These are phyloP conservation scores for Phialophora verrucosa DNA, from an alignment of 2,329 filamentous ascomycete species.

Conservation along the genomic window DNA sequence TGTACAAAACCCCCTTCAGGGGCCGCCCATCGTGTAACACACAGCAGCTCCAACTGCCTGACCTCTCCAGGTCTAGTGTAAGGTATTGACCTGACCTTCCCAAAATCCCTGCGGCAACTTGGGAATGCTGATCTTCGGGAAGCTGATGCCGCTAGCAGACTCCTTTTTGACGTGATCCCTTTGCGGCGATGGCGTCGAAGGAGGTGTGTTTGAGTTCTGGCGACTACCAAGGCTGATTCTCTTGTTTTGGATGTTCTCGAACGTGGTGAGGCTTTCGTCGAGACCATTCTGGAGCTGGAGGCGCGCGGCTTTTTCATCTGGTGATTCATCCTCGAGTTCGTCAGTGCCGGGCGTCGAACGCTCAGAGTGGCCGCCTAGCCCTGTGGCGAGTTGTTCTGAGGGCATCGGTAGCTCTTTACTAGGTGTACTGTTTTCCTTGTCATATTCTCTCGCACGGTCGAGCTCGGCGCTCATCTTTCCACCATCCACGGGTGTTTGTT, in stretches of 20 bases:
- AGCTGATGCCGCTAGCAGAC: conserved; percentile 28
- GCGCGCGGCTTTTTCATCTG: conserved; percentile 24
- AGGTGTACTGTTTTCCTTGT: conserved; percentile 25
- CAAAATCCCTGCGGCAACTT: conserved; percentile 37
- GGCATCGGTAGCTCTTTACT: neutral
- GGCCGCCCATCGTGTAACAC: neutral
- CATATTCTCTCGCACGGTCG: conserved; percentile 12
- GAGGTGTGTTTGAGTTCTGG: conserved; percentile 27
- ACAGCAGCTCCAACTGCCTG: neutral
- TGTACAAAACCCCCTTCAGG: neutral
- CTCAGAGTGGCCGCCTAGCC: neutral
- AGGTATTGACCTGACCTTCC: conserved; percentile 36
- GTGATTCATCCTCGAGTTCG: conserved; percentile 19
- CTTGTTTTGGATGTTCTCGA: conserved; percentile 36
- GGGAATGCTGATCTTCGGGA: conserved; percentile 40
- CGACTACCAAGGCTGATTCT: conserved; percentile 19
- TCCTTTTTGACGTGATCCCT: conserved; percentile 26
- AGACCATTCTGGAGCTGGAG: conserved; percentile 35
- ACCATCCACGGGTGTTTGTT: conserved; percentile 32
- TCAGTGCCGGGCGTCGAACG: conserved; percentile 21
- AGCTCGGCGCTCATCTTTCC: conserved; percentile 22
- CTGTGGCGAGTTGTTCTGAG: conserved; percentile 5
- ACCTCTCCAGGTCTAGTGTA: conserved; percentile 26
- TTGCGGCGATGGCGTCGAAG: conserved; percentile 32
- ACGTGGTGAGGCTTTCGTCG: conserved; percentile 38